phyloP scores from a whole-genome alignment of 2,329 filamentous ascomycete species.

The Aspergillus flavus region DNA sequence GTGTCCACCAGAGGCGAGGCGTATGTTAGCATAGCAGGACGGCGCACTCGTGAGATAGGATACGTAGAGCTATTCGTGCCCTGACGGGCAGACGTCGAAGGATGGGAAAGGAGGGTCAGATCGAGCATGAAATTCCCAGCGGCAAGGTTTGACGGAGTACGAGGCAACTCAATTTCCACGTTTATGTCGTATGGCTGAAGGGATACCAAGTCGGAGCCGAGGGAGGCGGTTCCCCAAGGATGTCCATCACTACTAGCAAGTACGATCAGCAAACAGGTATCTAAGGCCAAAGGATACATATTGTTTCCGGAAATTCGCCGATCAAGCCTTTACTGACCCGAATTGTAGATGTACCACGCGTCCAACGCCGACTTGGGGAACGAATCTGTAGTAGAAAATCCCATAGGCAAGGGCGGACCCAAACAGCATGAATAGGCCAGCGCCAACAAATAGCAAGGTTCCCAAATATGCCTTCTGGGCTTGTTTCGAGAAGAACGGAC shows the following conservation, averaged over 20 bases:
- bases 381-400: conserved; percentile 69
- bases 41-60: conserved; percentile 65
- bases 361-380: conserved; percentile 66
- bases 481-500: conserved; percentile 59
- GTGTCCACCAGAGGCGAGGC: conserved; percentile 68
- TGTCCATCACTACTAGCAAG: conserved; percentile 40
- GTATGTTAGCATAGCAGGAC: conserved; percentile 80
- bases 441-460: conserved; percentile 55
- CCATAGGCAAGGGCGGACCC: conserved; percentile 64
- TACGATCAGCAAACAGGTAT: not conserved
- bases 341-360: conserved; percentile 69
- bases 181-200: conserved; percentile 84
- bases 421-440: conserved; percentile 58
- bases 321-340: conserved; percentile 47
- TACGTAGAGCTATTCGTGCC: conserved; percentile 33
- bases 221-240: conserved; percentile 56
- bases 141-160: conserved; percentile 72
- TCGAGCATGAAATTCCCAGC: conserved; percentile 95
- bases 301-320: not conserved
- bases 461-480: conserved; percentile 68
- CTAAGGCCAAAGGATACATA: not conserved
- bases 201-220: conserved; percentile 61
- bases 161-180: conserved; percentile 74
- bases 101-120: conserved; percentile 65
- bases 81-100: conserved; percentile 35